Evolutionary conservation across 495 filamentous ascomycete species (phyloP).

Genomic region (Stereocaulon alpinum): DNA sequence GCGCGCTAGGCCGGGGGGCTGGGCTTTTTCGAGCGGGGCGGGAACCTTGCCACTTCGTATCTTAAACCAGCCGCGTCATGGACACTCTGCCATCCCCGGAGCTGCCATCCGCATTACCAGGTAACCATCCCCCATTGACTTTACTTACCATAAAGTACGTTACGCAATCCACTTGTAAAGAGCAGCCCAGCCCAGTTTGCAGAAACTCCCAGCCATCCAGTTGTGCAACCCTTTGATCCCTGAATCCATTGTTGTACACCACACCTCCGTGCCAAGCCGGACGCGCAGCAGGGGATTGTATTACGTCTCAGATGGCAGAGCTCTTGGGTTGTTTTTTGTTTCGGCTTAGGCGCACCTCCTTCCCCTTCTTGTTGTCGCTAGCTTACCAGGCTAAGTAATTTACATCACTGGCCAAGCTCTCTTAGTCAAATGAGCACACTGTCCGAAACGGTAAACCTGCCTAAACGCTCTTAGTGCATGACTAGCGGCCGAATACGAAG

Average conservation of each 20-base stretch:
- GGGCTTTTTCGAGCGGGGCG: neutral
- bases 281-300: neutral
- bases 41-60: constrained; percentile 9
- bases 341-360: constrained; percentile 2
- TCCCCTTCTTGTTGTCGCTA: neutral
- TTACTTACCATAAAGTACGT: too few relatives aligned
- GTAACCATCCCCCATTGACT: too few relatives aligned
- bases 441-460: neutral
- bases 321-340: neutral
- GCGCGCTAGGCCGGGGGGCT: constrained; percentile 5
- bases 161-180: too few relatives aligned
- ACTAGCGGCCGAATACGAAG: constrained; percentile 5
- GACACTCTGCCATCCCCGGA: neutral
- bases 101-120: too few relatives aligned
- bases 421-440: neutral
- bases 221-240: too few relatives aligned
- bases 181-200: too few relatives aligned
- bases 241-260: too few relatives aligned
- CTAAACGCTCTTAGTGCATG: neutral
- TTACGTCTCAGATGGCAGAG: neutral
- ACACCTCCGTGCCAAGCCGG: too few relatives aligned
- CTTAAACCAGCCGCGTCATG: constrained; percentile 1
- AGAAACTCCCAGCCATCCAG: too few relatives aligned
- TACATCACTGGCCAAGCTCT: neutral
- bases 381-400: neutral